These are phyloP conservation scores for Persicaria tinctoria DNA, from an alignment of 148 eudicot species.

Conservation along the genomic window DNA sequence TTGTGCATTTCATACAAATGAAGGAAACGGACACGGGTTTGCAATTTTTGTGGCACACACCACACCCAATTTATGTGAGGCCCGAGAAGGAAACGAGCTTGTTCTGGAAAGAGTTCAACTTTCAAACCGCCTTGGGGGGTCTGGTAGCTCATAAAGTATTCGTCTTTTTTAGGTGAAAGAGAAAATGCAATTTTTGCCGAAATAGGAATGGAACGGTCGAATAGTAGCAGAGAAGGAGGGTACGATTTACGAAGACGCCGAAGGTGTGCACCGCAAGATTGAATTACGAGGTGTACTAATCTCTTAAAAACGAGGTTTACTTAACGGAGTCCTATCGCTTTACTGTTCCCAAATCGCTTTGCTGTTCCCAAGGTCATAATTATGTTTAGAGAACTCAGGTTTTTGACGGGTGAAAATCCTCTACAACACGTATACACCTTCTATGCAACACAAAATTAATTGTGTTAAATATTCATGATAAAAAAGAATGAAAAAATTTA, in stretches of 20 bases:
- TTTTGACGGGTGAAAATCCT: too few species aligned
- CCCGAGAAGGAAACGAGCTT: background rate
- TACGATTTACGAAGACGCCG: background rate
- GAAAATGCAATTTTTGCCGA: background rate
- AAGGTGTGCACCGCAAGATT: background rate
- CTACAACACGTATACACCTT: too few species aligned
- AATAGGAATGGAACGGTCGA: constrained; percentile 5
- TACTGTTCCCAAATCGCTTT: too few species aligned
- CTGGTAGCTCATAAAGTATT: background rate
- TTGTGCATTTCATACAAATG: background rate
- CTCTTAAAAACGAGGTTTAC: too few species aligned
- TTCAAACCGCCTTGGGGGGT: background rate
- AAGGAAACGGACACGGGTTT: background rate
- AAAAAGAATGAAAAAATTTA: too few species aligned
- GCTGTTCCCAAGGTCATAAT: too few species aligned
- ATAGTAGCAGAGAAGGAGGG: background rate
- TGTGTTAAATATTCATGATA: too few species aligned
- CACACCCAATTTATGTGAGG: background rate
- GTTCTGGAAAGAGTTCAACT: background rate
- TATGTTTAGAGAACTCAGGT: too few species aligned
- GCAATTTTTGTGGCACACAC: background rate
- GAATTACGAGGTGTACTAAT: too few species aligned
- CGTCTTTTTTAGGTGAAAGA: background rate
- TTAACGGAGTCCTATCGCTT: too few species aligned
- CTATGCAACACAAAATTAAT: too few species aligned